Base-by-base conservation (phyloP, 768 basidiomycete species). In the Lentinus tigrinus region DNA sequence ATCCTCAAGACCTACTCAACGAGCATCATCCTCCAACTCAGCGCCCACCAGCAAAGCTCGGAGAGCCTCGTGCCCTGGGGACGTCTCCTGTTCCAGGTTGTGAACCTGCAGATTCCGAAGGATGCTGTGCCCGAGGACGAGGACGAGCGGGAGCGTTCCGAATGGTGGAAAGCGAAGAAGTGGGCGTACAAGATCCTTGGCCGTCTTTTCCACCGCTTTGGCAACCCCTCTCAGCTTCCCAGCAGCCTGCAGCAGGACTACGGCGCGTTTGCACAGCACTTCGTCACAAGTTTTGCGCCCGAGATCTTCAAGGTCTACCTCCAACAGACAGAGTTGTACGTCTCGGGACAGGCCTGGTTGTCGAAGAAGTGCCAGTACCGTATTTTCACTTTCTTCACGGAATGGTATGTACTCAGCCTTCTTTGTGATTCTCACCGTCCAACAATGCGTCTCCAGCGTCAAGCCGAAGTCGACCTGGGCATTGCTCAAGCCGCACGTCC, bases 111-210 rank as follows among this genome's bases (percentile, higher is more conserved):
- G 56, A 76, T 94, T 27, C 89, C 89, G 0, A 73, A 76, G 52
- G 83, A 85, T 3, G 81, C 78, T 21, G 80, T 93, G 0, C 87
- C 90, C 2, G 83, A 80, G 27, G 85, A 90, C 56, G 82, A 85
- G 60, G 89, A 93, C 5, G 88, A 89, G 16, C 77, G 89, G 36
- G 91, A 94, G 74, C 79, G 78, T 47, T 83, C 78, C 46, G 89
- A 91, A 65, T 96, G 94, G 93, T 93, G 92, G 89, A 88, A 87
- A 69, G 82, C 88, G 9, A 95, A 95, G 75, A 96, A 96, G 69
- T 95, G 93, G 94, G 91, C 93, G 0, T 94, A 88, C 67, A 83
- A 81, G n/a, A 85, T 84, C 37, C 76, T 96, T 8, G 89, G 89
- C 36, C 78, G 86, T 23, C 75, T 94, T 16, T 94, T 94, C 80